Conservation (phyloP, 2,329 filamentous ascomycete genomes). For the Herpotrichia juniperi region DNA sequence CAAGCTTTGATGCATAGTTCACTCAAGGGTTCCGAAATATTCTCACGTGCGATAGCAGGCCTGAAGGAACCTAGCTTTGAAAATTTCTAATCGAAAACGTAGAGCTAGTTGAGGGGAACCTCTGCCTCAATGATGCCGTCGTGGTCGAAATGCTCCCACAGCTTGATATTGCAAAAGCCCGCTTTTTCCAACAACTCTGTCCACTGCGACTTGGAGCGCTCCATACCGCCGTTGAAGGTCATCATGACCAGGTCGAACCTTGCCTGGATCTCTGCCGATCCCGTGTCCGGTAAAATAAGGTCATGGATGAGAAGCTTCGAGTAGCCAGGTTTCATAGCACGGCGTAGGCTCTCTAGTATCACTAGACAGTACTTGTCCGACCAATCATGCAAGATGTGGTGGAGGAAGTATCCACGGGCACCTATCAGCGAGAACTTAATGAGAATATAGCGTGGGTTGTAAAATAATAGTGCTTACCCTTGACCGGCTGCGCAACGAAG, state of each 20-base stretch:
- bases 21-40: too few relatives aligned
- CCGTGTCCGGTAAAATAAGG: constrained; percentile 16
- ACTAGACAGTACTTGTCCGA: constrained; percentile 19
- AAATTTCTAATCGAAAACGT: too few relatives aligned
- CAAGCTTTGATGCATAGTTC: too few relatives aligned
- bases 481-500: constrained; percentile 35
- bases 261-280: constrained; percentile 2
- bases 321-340: constrained; percentile 23
- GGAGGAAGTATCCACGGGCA: constrained; percentile 26
- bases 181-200: constrained; percentile 4
- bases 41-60: too few relatives aligned
- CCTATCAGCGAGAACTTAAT: background rate
- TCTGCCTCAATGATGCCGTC: constrained; percentile 8
- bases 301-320: constrained; percentile 24
- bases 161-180: background rate
- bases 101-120: too few relatives aligned
- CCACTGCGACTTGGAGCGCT: constrained; percentile 6
- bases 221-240: constrained; percentile 9
- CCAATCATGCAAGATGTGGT: constrained; percentile 31
- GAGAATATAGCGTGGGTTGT: too few relatives aligned
- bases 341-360: constrained; percentile 17
- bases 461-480: constrained; percentile 18
- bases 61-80: too few relatives aligned
- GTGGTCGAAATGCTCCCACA: constrained; percentile 1
- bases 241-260: constrained; percentile 14